Evolutionary conservation across 768 basidiomycete genomes (phyloP).

Genomic region (Russula sp.): DNA sequence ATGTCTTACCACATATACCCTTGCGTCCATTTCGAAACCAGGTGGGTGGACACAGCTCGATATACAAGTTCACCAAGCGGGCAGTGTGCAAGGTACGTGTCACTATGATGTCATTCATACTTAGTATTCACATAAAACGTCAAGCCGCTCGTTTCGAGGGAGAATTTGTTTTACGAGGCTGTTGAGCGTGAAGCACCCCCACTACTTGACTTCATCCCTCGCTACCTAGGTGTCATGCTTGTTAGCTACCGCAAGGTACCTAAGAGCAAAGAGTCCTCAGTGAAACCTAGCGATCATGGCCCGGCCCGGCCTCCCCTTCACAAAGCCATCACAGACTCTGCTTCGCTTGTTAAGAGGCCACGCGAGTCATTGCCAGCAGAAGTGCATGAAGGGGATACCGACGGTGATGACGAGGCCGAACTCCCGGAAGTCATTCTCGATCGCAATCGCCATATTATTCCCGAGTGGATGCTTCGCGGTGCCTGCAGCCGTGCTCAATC

Average conservation of each 20-base stretch:
- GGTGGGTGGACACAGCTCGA: slow-evolving; percentile 94
- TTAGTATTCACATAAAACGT: background rate
- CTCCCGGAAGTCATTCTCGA: slow-evolving; percentile 92
- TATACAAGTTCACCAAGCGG: slow-evolving; percentile 95
- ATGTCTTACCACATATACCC: slow-evolving; percentile 78
- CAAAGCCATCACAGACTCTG: slow-evolving; percentile 26
- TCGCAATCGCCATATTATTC: slow-evolving; percentile 92
- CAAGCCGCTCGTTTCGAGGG: slow-evolving; percentile 91
- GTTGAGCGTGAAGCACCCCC: slow-evolving; percentile 93
- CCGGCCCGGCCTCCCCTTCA: slow-evolving; percentile 25
- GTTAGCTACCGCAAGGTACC: slow-evolving; percentile 85
- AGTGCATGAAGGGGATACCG: slow-evolving; percentile 38
- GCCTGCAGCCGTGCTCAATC: slow-evolving; percentile 40
- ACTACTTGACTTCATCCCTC: slow-evolving; percentile 89
- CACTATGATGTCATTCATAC: background rate
- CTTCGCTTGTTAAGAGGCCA: background rate
- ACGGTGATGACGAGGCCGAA: slow-evolving; percentile 53
- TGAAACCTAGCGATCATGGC: slow-evolving; percentile 11
- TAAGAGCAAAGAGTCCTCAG: slow-evolving; percentile 19
- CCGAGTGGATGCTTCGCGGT: slow-evolving; percentile 76
- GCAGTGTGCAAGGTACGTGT: slow-evolving; percentile 93
- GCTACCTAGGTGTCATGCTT: slow-evolving; percentile 97
- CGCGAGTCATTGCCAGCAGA: slow-evolving; percentile 10
- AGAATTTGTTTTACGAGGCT: slow-evolving; percentile 96
- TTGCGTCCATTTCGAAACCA: slow-evolving; percentile 94